Base-by-base conservation (phyloP, 345 rosid species). In the Noccaea bulbosa region DNA sequence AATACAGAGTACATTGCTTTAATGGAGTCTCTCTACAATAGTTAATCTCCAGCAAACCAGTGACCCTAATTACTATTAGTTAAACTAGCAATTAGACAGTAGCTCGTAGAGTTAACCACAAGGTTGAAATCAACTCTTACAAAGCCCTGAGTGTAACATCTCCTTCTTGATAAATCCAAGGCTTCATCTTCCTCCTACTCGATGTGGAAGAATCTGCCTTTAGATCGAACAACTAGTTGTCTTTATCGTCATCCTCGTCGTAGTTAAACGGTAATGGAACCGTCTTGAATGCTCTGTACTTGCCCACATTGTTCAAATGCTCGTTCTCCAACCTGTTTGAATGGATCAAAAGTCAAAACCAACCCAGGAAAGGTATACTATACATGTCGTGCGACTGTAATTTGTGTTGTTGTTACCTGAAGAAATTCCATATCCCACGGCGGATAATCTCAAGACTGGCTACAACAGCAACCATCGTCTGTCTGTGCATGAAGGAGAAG, bases 391-490 rank as follows among this genome's bases (percentile, higher is more conserved):
- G 60, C 24, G 76, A 44, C 5, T 5, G 24, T 62, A 50, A 8
- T 27, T 2, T 27, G 30, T 27, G 30, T 27, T 27, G 4, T 22
- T 9, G 37, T 72, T 52, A 83, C 86, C 86, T 81, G 79, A 87
- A 89, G 83, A 89, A 89, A 77, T 83, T 87, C 92, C 96, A 89
- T 2, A 87, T 78, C 54, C 96, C 90, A 22, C 92, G 82, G 11
- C 96, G 89, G 61, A 85, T 71, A 59, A 89, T 84, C 86, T 89
- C 92, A 0, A 89, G 82, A 76, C 90, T 78, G 44, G 96, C 90
- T 9, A 85, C 84, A 40, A 85, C 27, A 49, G 96, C 67, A 43
- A 78, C 63, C 80, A 65, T 8, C 10, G 89, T 69, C 46, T 81
- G 67, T 43, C 11, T 53, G n/a, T 87, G 88, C 72, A 88, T 34